phyloP scores from a whole-genome alignment of 2,329 filamentous ascomycete species.

The Aureobasidium musti region DNA sequence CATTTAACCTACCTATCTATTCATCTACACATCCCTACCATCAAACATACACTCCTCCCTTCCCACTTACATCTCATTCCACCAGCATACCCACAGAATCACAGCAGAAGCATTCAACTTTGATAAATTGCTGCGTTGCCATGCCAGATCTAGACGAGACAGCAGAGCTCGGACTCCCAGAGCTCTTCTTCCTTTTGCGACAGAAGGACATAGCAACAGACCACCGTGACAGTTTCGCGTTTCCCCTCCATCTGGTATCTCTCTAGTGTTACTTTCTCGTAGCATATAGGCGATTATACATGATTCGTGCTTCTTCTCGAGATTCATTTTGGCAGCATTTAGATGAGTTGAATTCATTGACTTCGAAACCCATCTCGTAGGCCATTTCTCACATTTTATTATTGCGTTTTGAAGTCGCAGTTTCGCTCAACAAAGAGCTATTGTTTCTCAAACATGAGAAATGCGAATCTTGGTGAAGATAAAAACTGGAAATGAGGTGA shows the following conservation, averaged over 20 bases:
- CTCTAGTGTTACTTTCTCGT: too few species aligned
- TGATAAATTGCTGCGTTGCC: not conserved
- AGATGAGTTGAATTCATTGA: too few species aligned
- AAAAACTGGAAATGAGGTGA: not conserved
- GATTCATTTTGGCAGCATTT: not conserved
- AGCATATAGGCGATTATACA: too few species aligned
- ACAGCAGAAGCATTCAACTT: not conserved
- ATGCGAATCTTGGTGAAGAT: not conserved
- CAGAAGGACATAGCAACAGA: constrained; percentile 3
- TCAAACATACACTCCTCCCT: not conserved
- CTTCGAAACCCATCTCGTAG: not conserved
- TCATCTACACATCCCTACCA: too few species aligned
- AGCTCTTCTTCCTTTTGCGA: not conserved
- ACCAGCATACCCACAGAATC: not conserved
- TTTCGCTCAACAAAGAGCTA: not conserved
- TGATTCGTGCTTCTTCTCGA: not conserved
- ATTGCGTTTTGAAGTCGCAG: not conserved
- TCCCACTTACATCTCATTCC: not conserved
- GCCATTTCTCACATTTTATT: not conserved
- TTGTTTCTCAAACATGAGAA: not conserved
- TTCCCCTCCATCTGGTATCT: not conserved
- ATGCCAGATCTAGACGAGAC: not conserved
- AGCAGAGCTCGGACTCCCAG: not conserved
- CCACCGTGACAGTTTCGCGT: constrained; percentile 26
- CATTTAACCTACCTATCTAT: too few species aligned